These are phyloP conservation scores for Flaveria floridana DNA, from an alignment of 140 eudicot genomes.

Conservation along the genomic window DNA sequence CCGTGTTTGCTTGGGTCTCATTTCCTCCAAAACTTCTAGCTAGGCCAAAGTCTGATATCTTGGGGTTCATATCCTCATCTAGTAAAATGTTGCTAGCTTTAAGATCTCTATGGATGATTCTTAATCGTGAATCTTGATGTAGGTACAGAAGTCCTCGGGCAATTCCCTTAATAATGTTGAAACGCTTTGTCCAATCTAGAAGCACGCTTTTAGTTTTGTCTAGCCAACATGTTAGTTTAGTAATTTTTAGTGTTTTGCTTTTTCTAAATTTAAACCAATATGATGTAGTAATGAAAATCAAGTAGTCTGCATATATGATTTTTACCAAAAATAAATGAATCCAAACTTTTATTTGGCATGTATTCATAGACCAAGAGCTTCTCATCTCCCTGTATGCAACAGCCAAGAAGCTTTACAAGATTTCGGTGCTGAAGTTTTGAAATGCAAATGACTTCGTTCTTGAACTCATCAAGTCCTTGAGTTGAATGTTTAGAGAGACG, in stretches of 20 bases:
- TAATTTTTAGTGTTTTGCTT: not conserved
- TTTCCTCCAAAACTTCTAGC: slow-evolving; percentile 53
- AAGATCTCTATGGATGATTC: slow-evolving; percentile 51
- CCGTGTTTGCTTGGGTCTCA: slow-evolving; percentile 40
- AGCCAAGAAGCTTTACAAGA: slow-evolving; percentile 36
- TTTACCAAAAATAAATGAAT: slow-evolving; percentile 30
- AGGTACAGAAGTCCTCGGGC: slow-evolving; percentile 48
- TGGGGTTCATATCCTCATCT: slow-evolving; percentile 49
- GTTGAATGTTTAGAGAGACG: slow-evolving; percentile 31
- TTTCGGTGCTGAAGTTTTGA: slow-evolving; percentile 41
- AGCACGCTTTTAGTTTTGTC: slow-evolving; percentile 21
- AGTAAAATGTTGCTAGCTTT: slow-evolving; percentile 49
- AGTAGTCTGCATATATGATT: not conserved
- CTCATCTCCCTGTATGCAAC: slow-evolving; percentile 33
- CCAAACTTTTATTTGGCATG: slow-evolving; percentile 41
- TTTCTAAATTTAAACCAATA: not conserved
- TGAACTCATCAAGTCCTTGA: slow-evolving; percentile 39
- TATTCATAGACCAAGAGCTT: slow-evolving; percentile 34
- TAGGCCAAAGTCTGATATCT: slow-evolving; percentile 54
- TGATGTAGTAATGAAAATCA: not conserved
- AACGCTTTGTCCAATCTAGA: slow-evolving; percentile 40
- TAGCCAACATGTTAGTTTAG: slow-evolving; percentile 14
- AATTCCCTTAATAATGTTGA: slow-evolving; percentile 41
- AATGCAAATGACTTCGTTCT: slow-evolving; percentile 40
- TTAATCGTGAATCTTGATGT: slow-evolving; percentile 43